Percentiles rank a stretch among this genome's conserved stretches.
Conservation (phyloP, 148 eudicot species). For the Silene conica region DNA sequence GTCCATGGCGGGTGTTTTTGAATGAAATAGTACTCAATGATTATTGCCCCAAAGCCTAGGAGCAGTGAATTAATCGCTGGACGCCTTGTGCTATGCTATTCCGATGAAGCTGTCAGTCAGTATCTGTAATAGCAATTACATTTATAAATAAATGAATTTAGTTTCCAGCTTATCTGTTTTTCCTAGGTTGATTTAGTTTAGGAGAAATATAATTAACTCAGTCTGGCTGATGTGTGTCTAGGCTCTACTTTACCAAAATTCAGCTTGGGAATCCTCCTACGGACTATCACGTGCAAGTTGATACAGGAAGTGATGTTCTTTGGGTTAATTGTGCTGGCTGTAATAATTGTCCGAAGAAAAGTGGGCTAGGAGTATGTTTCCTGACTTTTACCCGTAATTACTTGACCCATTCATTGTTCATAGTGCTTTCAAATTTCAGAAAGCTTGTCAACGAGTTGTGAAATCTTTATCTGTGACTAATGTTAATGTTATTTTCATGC, state of each 20-base stretch:
- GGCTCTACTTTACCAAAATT: constrained; percentile 72
- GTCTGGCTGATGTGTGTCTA: constrained; percentile 25
- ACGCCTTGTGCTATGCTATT: neutral
- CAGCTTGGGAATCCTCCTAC: constrained; percentile 70
- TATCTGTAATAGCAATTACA: neutral
- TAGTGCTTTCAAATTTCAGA: constrained; percentile 12
- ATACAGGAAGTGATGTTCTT: constrained; percentile 86
- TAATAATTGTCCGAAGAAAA: constrained; percentile 57
- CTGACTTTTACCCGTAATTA: constrained; percentile 24
- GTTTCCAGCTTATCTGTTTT: neutral
- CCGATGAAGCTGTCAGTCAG: neutral
- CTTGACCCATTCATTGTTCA: neutral
- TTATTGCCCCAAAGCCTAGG: too few relatives aligned
- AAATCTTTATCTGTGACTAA: neutral
- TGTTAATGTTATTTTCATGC: constrained; percentile 1
- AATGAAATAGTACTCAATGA: too few relatives aligned
- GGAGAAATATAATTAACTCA: neutral
- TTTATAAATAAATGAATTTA: neutral
- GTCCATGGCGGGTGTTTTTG: too few relatives aligned
- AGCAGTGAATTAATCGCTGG: neutral
- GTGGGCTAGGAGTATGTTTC: constrained; percentile 60
- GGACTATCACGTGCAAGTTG: constrained; percentile 75
- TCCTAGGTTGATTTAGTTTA: neutral
- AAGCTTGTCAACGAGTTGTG: neutral
- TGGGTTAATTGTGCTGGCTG: constrained; percentile 86